Percentiles rank a stretch among this genome's conserved stretches.
These are phyloP conservation scores for Mycena vitilis DNA, from an alignment of 768 basidiomycete species.

Conservation along the genomic window DNA sequence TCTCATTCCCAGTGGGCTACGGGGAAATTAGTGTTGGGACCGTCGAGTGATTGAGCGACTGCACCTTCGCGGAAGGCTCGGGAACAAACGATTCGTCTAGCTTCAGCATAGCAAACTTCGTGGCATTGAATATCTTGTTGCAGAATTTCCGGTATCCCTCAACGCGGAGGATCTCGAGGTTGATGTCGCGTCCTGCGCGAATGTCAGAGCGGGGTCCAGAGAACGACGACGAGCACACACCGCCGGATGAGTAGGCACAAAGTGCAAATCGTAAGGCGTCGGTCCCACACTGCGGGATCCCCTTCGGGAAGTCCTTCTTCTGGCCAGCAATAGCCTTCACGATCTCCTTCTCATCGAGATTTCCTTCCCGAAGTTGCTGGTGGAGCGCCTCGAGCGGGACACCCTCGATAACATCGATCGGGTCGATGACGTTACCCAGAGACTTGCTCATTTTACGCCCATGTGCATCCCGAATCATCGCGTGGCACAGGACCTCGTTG, in stretches of 20 bases:
- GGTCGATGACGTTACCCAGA: constrained; percentile 97
- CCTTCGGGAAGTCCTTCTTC: constrained; percentile 99
- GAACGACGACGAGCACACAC: constrained; percentile 49
- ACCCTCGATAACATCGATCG: constrained; percentile 94
- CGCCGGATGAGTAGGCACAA: constrained; percentile 93
- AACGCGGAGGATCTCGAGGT: constrained; percentile 93
- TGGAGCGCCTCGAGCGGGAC: constrained; percentile 83
- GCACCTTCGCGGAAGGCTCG: constrained; percentile 72
- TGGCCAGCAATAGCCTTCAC: constrained; percentile 91
- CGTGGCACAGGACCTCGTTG: constrained; percentile 95
- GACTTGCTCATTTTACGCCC: constrained; percentile 99
- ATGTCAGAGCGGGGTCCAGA: not conserved
- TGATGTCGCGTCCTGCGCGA: constrained; percentile 89
- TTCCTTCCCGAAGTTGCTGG: constrained; percentile 88
- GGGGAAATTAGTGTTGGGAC: constrained; percentile 26
- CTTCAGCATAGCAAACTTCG: constrained; percentile 99
- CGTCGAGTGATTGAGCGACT: constrained; percentile 28
- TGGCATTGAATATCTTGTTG: constrained; percentile 99
- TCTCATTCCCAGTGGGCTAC: constrained; percentile 90
- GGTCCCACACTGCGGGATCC: constrained; percentile 98
- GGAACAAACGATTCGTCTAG: constrained; percentile 88
- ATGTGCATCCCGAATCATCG: constrained; percentile 98
- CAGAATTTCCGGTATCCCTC: constrained; percentile 99
- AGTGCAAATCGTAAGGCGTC: constrained; percentile 96
- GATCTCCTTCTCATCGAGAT: constrained; percentile 94